A percentile compares a stretch with the other conserved stretches of the same genome.
Conservation (phyloP, 768 basidiomycete genomes). For the Cystofilobasidium ferigula region DNA sequence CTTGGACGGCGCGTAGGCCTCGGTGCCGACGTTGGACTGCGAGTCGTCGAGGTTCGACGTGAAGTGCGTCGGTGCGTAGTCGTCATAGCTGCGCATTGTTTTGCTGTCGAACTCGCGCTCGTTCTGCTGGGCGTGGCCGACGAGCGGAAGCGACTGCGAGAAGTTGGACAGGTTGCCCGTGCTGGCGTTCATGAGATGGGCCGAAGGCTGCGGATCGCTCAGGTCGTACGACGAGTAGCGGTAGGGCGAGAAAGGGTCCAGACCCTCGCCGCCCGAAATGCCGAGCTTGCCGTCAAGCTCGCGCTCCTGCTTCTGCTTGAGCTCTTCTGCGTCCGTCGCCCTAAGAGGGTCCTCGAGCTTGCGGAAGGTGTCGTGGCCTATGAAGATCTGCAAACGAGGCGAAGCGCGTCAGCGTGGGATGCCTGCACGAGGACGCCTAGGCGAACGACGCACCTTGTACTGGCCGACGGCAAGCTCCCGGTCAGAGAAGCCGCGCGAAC, state of each 20-base stretch:
- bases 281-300: slow-evolving; percentile 48
- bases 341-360: slow-evolving; percentile 77
- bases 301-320: slow-evolving; percentile 66
- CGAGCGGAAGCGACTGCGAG: slow-evolving; percentile 67
- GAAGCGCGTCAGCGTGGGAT: slow-evolving; percentile 2
- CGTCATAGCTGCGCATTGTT: slow-evolving; percentile 56
- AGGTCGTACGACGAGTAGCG: slow-evolving; percentile 41
- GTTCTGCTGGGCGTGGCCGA: slow-evolving; percentile 67
- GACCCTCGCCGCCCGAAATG: slow-evolving; percentile 50
- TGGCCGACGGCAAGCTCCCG: slow-evolving; percentile 68
- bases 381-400: slow-evolving; percentile 55
- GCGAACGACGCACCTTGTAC: slow-evolving; percentile 65
- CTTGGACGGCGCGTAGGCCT: slow-evolving; percentile 82
- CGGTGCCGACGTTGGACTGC: slow-evolving; percentile 71
- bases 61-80: slow-evolving; percentile 62
- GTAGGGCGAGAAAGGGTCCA: slow-evolving; percentile 73
- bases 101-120: slow-evolving; percentile 61
- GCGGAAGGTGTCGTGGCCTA: slow-evolving; percentile 77
- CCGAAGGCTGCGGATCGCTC: slow-evolving; percentile 44
- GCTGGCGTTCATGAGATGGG: slow-evolving; percentile 28
- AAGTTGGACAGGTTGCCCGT: slow-evolving; percentile 42
- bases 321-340: slow-evolving; percentile 70
- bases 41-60: slow-evolving; percentile 69
- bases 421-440: too few relatives aligned
- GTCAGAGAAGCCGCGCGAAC: slow-evolving; percentile 48